Base-by-base conservation (phyloP, 1,284 basidiomycete genomes). In the Heterobasidion occidentale region DNA sequence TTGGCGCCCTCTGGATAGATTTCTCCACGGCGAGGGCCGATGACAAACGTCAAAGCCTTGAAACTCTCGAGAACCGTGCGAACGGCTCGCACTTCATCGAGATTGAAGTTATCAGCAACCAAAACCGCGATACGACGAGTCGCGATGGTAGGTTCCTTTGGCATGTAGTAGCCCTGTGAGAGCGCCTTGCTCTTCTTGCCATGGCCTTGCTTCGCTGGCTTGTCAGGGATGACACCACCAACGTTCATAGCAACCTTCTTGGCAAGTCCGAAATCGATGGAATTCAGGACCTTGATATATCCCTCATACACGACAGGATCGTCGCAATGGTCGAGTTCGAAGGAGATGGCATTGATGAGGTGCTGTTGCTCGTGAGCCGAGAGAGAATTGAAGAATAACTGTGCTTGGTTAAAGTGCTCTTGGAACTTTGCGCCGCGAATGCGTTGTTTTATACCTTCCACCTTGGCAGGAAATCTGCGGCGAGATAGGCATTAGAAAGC, bases 311-410 rank as follows among this genome's bases (percentile, higher is more conserved):
- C 87, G 3, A 75, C 68, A 0, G 81, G 78, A 60, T 92, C 89
- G 58, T 88, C 83, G 69, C 88, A 90, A 64, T 92, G 88, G 55
- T 80, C 81, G 44, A 93, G 76, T 69, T 92, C 91, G 68, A 93
- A 93, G 11, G 83, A 80, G 58, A 90, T 76, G 1, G 88, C 90
- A 5, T 68, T 65, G 52, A 80, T 70, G 45, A 91, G 73, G 67
- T 93, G 90, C 7, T 71, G 60, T 70, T 86, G 83, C 73, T 94
- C 91, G 55, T 80, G 65, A 0, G 74, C 63, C 1, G 77, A 65
- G 56, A 93, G 76, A 14, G 89, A 92, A 73, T 94, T 93, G 71
- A 81, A 86, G 74, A 90, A 91, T 17, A 92, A 76, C 62, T 91
- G 81, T 0, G 89, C 79, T 65, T 88, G 85, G 55, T 75, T 78